Evolutionary conservation across 805 yeast species (phyloP), one percentile per base, ranked within the genome.

Genomic region (Brettanomyces bruxellensis): DNA sequence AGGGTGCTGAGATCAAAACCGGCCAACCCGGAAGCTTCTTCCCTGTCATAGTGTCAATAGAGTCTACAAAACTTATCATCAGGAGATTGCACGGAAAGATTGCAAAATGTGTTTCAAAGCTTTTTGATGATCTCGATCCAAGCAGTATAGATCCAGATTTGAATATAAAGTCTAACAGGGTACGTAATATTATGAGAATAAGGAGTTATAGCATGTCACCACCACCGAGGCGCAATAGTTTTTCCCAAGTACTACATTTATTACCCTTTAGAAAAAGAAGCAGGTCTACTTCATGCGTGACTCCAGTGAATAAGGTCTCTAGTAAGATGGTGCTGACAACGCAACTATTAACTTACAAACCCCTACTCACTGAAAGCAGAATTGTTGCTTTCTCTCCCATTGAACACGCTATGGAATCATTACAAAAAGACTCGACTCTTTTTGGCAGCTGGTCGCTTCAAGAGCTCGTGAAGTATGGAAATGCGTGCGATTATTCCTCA

Each of bases 1-100:
- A 59, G 46, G 24, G 36, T 25, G 34, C 46, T 4, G 37, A 38
- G 37, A 5, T 28, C 37, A 8, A 13, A 3, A 14, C 44, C 28
- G 25, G 45, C 25, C 12, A n/a, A 30, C 18, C 37, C 32, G 5
- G 28, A 25, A 7, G 32, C 3, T 55, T 50, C 40, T 34, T 47
- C 24, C 67, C 68, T 1, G 51, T 57, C 3, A 36, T 65, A 0
- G 28, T 62, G 6, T 67, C 62, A 44, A 51, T 65, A 34, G 62
- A 65, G 46, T 63, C 67, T 6, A 64, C 68, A 1, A 60, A 56
- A 38, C 48, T 64, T 24, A 60, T 60, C 46, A 34, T 64, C 11
- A 60, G 60, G 41, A 38, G 45, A 4, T 5, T 65, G 1, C 44
- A 45, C 11, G 44, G 50, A 6, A 36, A 45, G 6, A 51, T 50